Conservation (phyloP, 495 filamentous ascomycete species). For the Xylaria castorea region DNA sequence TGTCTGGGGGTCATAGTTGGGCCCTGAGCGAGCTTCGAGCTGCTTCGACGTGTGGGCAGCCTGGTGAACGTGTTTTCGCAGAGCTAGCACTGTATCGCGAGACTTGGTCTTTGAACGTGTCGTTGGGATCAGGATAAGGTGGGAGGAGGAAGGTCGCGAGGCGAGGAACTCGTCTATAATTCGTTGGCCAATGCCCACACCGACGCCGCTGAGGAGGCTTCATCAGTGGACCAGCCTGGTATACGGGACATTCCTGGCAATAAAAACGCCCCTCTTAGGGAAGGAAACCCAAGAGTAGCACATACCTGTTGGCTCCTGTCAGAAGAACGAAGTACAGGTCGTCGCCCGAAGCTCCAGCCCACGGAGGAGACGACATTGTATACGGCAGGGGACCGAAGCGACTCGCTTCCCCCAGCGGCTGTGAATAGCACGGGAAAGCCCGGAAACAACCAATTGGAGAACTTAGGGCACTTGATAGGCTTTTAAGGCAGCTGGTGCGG, state of each 20-base stretch:
- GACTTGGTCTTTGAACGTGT: conserved; percentile 68
- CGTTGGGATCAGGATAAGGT: conserved; percentile 69
- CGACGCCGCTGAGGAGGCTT: conserved; percentile 73
- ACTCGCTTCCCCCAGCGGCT: not conserved
- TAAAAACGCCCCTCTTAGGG: not conserved
- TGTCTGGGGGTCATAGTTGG: conserved; percentile 51
- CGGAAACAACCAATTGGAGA: not conserved
- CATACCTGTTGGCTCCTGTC: conserved; percentile 78
- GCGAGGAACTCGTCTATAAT: conserved; percentile 89
- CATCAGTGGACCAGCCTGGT: conserved; percentile 24
- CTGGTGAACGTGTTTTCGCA: conserved; percentile 60
- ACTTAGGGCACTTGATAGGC: not conserved
- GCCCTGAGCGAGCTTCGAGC: conserved; percentile 47
- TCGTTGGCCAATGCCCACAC: conserved; percentile 83
- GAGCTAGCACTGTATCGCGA: conserved; percentile 59
- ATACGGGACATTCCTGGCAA: not conserved
- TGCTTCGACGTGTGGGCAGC: conserved; percentile 46
- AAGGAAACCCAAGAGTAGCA: not conserved
- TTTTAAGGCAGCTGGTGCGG: not conserved
- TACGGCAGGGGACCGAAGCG: not conserved
- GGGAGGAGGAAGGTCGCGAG: conserved; percentile 65
- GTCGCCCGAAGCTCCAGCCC: conserved; percentile 55
- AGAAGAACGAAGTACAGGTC: conserved; percentile 63
- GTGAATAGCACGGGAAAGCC: not conserved
- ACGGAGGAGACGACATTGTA: conserved; percentile 55